Conservation (phyloP, 2,329 filamentous ascomycete genomes). For the Stachybotrys echinatus region DNA sequence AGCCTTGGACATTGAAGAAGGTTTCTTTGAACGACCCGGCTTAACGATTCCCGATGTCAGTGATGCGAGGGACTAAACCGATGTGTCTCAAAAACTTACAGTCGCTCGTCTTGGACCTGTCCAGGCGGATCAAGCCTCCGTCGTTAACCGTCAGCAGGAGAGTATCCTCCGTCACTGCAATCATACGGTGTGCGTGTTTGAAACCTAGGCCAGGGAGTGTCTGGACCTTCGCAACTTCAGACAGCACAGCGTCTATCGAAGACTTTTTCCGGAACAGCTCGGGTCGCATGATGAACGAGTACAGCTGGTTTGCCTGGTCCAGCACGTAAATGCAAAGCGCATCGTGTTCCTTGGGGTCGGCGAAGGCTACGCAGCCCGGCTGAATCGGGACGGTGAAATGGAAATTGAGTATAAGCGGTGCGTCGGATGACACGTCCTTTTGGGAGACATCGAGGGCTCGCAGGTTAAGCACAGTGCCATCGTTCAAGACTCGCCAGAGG, state of each 20-base stretch:
- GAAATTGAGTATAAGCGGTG: conserved; percentile 71
- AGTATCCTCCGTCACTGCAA: conserved; percentile 67
- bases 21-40: conserved; percentile 59
- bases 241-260: conserved; percentile 67
- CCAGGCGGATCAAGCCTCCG: conserved; percentile 68
- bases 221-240: conserved; percentile 71
- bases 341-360: conserved; percentile 74
- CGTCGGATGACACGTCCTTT: conserved; percentile 59
- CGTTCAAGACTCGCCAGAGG: conserved; percentile 83
- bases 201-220: conserved; percentile 69
- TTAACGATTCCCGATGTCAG: neutral
- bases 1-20: conserved; percentile 68
- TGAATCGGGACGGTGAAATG: conserved; percentile 70
- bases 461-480: conserved; percentile 74
- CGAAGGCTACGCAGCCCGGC: conserved; percentile 73
- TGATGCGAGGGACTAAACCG: neutral
- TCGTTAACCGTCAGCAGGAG: conserved; percentile 78
- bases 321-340: conserved; percentile 74
- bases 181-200: conserved; percentile 74
- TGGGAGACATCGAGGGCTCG: conserved; percentile 77
- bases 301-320: conserved; percentile 72
- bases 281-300: conserved; percentile 76
- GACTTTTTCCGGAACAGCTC: conserved; percentile 72
- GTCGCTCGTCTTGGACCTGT: conserved; percentile 45
- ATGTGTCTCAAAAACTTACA: conserved; percentile 13